Percentiles rank a stretch among this genome's conserved stretches.
phyloP scores from a whole-genome alignment of 139 green algal species.

The Tetraselmis chui region DNA sequence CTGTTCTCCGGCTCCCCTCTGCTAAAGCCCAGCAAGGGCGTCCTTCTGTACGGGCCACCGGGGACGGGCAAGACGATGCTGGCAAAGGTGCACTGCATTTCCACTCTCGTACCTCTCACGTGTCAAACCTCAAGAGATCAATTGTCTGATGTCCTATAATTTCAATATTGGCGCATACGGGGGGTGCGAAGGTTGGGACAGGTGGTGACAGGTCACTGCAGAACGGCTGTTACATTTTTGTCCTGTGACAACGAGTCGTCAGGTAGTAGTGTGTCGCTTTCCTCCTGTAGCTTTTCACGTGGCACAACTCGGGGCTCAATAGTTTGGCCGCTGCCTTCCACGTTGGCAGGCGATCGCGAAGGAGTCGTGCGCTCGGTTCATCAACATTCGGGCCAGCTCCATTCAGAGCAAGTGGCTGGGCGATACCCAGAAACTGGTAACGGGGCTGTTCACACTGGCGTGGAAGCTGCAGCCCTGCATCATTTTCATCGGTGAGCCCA shows the following conservation, averaged over 20 bases:
- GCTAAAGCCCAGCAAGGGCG: slow-evolving; percentile 69
- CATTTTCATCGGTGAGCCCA: slow-evolving; percentile 86
- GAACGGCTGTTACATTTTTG: neutral
- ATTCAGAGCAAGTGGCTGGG: slow-evolving; percentile 95
- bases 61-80: slow-evolving; percentile 93
- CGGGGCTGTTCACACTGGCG: slow-evolving; percentile 78
- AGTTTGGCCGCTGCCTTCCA: neutral
- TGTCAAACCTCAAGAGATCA: no score
- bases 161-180: neutral
- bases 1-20: slow-evolving; percentile 68
- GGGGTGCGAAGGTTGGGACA: no score
- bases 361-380: slow-evolving; percentile 84
- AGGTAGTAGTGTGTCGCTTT: neutral
- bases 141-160: neutral
- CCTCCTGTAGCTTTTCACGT: no score
- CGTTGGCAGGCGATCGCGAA: slow-evolving; percentile 73
- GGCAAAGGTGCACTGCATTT: slow-evolving; percentile 49
- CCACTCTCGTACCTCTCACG: neutral
- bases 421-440: slow-evolving; percentile 83
- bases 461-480: slow-evolving; percentile 88
- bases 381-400: slow-evolving; percentile 75
- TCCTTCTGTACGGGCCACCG: slow-evolving; percentile 87
- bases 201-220: neutral
- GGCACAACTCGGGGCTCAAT: neutral
- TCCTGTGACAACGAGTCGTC: neutral